These are phyloP conservation scores for Veloboletus limbatus DNA, from an alignment of 1,284 basidiomycete species.

Conservation along the genomic window DNA sequence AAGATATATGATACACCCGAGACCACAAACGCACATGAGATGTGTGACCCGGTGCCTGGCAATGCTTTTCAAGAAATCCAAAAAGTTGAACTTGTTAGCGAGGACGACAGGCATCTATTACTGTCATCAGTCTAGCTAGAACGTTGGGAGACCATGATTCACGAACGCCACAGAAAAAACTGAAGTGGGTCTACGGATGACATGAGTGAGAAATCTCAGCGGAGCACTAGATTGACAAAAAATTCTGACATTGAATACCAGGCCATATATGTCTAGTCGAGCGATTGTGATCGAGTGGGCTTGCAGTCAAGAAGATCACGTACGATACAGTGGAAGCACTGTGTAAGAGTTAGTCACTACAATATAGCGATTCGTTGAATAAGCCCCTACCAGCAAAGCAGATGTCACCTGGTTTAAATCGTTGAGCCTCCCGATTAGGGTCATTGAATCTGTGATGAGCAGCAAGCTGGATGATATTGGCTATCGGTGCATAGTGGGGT, in stretches of 20 bases:
- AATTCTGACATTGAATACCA: constrained; percentile 41
- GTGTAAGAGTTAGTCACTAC: constrained; percentile 1
- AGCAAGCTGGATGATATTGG: constrained; percentile 63
- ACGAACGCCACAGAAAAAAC: constrained; percentile 43
- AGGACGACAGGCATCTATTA: constrained; percentile 48
- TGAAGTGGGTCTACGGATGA: constrained; percentile 36
- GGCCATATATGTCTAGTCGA: constrained; percentile 48
- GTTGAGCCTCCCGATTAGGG: constrained; percentile 21
- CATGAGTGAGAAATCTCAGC: background rate
- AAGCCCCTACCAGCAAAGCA: constrained; percentile 36
- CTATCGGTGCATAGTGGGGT: constrained; percentile 63
- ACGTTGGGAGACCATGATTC: background rate
- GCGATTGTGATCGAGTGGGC: background rate
- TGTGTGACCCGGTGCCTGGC: constrained; percentile 52
- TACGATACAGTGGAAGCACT: constrained; percentile 39
- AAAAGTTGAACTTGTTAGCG: constrained; percentile 49
- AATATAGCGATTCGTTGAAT: background rate
- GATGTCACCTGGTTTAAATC: constrained; percentile 43
- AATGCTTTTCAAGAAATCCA: constrained; percentile 52
- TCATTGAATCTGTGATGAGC: constrained; percentile 50
- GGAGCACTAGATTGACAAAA: background rate
- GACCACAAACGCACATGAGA: constrained; percentile 40
- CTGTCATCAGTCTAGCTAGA: constrained; percentile 1
- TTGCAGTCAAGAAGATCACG: constrained; percentile 13
- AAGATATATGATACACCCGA: constrained; percentile 21